These are phyloP conservation scores for Moelleriella libera DNA, from an alignment of 2,329 filamentous ascomycete genomes.

Conservation along the genomic window DNA sequence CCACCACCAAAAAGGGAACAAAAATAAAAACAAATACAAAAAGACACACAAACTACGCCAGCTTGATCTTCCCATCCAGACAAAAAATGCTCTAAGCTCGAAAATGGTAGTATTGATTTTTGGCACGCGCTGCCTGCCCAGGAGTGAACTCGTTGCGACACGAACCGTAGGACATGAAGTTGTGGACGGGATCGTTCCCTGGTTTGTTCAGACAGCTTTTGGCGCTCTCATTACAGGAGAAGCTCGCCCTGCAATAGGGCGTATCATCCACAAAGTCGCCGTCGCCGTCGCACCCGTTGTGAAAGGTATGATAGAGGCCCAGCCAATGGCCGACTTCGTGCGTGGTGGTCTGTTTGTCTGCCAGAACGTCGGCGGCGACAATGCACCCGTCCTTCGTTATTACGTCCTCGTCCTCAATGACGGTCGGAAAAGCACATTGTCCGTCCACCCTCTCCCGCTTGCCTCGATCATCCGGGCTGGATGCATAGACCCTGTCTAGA, in stretches of 20 bases:
- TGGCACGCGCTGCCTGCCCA: neutral
- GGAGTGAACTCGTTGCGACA: constrained; percentile 1
- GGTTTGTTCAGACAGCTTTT: constrained; percentile 13
- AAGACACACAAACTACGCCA: too few species aligned
- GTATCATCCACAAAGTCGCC: constrained; percentile 25
- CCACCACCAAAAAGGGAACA: too few species aligned
- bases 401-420: constrained; percentile 8
- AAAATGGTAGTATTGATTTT: neutral
- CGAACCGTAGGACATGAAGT: constrained; percentile 12
- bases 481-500: constrained; percentile 2
- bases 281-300: constrained; percentile 15
- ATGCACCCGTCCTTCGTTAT: constrained; percentile 8
- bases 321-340: constrained; percentile 32
- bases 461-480: constrained; percentile 4
- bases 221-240: constrained; percentile 15
- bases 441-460: too few species aligned
- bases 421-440: neutral
- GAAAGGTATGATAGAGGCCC: constrained; percentile 27
- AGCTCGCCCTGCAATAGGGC: constrained; percentile 14
- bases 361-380: constrained; percentile 6
- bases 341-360: constrained; percentile 8
- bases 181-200: constrained; percentile 13
- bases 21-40: too few species aligned
- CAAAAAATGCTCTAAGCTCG: neutral
- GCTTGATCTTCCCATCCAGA: neutral